Conservation (phyloP, 495 filamentous ascomycete species). For the Cladorrhinum samala region DNA sequence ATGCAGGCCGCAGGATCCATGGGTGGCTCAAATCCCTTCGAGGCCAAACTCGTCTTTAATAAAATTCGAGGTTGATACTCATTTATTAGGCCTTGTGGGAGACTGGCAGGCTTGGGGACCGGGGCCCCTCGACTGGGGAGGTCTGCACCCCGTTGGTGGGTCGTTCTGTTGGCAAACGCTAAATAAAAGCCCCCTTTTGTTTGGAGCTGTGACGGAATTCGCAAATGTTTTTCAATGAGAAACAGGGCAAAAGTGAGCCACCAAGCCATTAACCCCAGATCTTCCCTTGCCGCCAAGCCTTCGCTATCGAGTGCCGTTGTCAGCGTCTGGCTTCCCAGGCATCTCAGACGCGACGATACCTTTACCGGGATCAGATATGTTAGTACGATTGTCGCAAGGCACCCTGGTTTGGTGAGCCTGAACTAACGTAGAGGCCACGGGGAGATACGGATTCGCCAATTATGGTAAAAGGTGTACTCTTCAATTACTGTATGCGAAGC, state of each 20-base stretch:
- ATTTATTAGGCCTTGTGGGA: too few species aligned
- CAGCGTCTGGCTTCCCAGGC: not conserved
- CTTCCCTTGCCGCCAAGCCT: not conserved
- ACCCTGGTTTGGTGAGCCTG: too few species aligned
- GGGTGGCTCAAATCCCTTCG: too few species aligned
- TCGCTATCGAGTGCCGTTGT: not conserved
- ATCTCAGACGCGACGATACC: too few species aligned
- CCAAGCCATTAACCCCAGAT: not conserved
- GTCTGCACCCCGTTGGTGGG: not conserved
- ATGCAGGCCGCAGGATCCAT: too few species aligned
- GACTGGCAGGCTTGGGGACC: too few species aligned
- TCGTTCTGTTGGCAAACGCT: not conserved
- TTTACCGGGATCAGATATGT: too few species aligned
- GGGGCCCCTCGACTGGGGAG: too few species aligned
- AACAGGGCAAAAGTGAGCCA: not conserved
- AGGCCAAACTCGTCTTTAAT: too few species aligned
- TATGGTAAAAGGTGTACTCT: not conserved
- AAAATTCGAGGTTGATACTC: too few species aligned
- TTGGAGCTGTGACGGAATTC: not conserved
- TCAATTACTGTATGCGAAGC: too few species aligned
- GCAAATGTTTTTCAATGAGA: not conserved
- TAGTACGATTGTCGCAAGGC: too few species aligned
- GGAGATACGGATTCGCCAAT: not conserved
- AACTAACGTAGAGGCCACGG: not conserved
- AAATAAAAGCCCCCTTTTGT: not conserved